A percentile compares a stretch with the other conserved stretches of the same genome.
Conservation (phyloP, 495 filamentous ascomycete genomes). For the Rostrohypoxylon terebratum region DNA sequence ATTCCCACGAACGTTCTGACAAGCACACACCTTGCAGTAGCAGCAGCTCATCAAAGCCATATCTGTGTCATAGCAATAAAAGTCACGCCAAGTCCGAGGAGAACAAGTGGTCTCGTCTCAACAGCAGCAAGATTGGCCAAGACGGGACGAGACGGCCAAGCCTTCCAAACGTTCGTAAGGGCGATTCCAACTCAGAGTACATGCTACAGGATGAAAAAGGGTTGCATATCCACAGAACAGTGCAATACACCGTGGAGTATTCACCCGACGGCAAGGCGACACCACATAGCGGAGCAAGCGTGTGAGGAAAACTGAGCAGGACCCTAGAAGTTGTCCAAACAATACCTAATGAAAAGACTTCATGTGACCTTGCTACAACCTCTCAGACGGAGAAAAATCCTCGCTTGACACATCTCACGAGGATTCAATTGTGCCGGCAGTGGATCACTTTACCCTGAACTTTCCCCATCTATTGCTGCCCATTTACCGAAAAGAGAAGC, state of each 20-base stretch:
- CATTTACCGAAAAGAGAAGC: constrained; percentile 8
- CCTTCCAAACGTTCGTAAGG: constrained; percentile 28
- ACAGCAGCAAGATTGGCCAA: constrained; percentile 1
- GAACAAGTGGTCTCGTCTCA: constrained; percentile 28
- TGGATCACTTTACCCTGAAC: background rate
- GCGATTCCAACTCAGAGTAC: constrained; percentile 34
- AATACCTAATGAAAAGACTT: background rate
- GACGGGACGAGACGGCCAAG: constrained; percentile 13
- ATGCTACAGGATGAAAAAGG: constrained; percentile 38
- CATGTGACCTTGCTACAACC: background rate
- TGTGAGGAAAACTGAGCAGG: background rate
- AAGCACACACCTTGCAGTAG: constrained; percentile 15
- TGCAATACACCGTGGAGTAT: constrained; percentile 49
- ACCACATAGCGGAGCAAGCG: background rate
- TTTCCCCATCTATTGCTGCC: background rate
- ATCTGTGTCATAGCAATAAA: constrained; percentile 18
- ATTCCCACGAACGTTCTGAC: constrained; percentile 28
- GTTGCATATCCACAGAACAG: constrained; percentile 45
- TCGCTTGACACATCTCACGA: constrained; percentile 1
- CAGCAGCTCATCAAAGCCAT: constrained; percentile 21
- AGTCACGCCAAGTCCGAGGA: constrained; percentile 23
- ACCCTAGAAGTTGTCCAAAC: background rate
- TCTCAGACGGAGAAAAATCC: background rate
- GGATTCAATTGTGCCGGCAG: background rate
- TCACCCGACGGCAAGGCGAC: constrained; percentile 22